Percentiles rank a stretch among this genome's conserved stretches.
Conservation (phyloP, 2,329 filamentous ascomycete genomes). For the Fusarium coicis region DNA sequence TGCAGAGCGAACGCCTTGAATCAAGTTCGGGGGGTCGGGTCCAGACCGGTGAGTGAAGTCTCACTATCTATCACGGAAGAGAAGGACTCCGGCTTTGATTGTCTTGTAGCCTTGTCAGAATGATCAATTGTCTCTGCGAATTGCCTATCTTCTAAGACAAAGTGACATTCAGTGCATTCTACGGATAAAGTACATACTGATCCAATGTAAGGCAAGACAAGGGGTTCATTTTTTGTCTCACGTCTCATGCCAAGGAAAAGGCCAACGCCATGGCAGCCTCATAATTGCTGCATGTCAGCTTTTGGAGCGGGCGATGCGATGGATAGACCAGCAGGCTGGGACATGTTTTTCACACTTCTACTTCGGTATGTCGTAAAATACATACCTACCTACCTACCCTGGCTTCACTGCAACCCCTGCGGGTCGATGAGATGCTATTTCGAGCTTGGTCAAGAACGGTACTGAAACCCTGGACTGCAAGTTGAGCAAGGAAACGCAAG, state of each 20-base stretch:
- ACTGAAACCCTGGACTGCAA: not conserved
- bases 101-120: slow-evolving; percentile 5
- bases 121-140: not conserved
- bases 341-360: not conserved
- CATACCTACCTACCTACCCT: not conserved
- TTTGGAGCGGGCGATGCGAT: not conserved
- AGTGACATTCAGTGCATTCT: not conserved
- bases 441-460: slow-evolving; percentile 1
- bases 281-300: slow-evolving; percentile 16
- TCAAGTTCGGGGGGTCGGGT: slow-evolving; percentile 26
- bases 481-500: slow-evolving; percentile 15
- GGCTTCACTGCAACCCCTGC: slow-evolving; percentile 3
- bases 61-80: not conserved
- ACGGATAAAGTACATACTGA: not conserved
- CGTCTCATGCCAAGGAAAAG: not conserved
- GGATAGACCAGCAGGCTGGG: not conserved
- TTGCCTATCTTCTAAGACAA: not conserved
- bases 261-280: slow-evolving; percentile 1
- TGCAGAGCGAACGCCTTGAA: slow-evolving; percentile 9
- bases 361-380: not conserved
- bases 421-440: slow-evolving; percentile 18
- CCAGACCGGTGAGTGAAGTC: slow-evolving; percentile 10
- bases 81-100: not conserved
- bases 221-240: not conserved
- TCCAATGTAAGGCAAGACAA: not conserved